Conservation (phyloP, 2,329 filamentous ascomycete species). For the Aspergillus phoenicis region DNA sequence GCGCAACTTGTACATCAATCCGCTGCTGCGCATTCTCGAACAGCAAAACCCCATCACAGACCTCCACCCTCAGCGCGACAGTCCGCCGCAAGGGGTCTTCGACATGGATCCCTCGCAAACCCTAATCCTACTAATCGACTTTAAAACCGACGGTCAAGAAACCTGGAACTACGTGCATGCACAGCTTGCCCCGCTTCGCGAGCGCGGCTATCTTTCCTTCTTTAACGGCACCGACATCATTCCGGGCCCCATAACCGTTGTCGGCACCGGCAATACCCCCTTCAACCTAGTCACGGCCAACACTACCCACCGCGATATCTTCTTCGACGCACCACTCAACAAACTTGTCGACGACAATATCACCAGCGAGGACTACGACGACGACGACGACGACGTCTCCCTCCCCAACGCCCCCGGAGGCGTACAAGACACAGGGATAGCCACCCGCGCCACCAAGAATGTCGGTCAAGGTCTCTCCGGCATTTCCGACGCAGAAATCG, state of each 20-base stretch:
- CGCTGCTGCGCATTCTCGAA: constrained; percentile 53
- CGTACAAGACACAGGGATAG: background rate
- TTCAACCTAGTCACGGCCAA: constrained; percentile 52
- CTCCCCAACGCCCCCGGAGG: background rate
- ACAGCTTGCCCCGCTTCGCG: constrained; percentile 52
- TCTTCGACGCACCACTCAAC: constrained; percentile 58
- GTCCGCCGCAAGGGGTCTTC: constrained; percentile 52
- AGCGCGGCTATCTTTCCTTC: constrained; percentile 54
- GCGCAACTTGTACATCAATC: constrained; percentile 56
- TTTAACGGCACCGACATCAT: constrained; percentile 50
- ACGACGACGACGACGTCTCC: constrained; percentile 20
- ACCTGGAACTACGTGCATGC: constrained; percentile 42
- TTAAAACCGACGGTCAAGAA: constrained; percentile 45
- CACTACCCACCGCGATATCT: constrained; percentile 55
- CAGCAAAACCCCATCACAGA: constrained; percentile 50
- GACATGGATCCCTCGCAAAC: constrained; percentile 52
- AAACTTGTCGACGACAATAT: constrained; percentile 32
- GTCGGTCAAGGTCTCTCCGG: constrained; percentile 52
- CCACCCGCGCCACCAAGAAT: constrained; percentile 22
- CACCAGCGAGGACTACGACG: constrained; percentile 4
- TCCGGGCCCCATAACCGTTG: constrained; percentile 54
- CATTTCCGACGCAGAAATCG: constrained; percentile 36
- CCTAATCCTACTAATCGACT: constrained; percentile 58
- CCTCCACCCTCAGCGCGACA: constrained; percentile 35
- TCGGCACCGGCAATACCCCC: constrained; percentile 57